Base-by-base conservation (phyloP, 441 rosid species). In the Melastoma candidum region DNA sequence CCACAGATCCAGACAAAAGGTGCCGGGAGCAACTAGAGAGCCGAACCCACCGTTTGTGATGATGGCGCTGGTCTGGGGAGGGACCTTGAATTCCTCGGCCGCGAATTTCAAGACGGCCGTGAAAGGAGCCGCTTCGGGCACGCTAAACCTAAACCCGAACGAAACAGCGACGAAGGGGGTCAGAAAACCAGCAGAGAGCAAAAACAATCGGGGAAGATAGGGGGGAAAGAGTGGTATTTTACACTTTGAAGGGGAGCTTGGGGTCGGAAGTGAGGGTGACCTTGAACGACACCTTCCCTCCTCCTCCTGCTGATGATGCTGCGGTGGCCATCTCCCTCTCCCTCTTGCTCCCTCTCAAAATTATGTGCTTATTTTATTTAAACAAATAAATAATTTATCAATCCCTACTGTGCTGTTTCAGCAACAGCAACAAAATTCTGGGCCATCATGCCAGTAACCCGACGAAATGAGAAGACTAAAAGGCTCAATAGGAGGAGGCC, bases 171-270 rank as follows among this genome's bases (percentile, higher is more conserved):
- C 14, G 24, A 7, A 10, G 17, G 53, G 64, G 49, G 32, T 27
- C 60, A 39, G 46, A 10, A 27, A n/a, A 25, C 60, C 0, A 36
- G 48, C 48, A 52, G 11, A 7, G 3, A 13, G 36, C 11, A n/a
- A 7, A 27, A 2, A 9, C 11, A 17, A 17, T 39, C 53, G 43
- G 26, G 4, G 7, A 54, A 12, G 29, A 17, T 43, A 47, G 6
- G 29, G 12, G 17, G 22, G 32, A 36, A 22, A 3, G 3, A 57
- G 3, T 5, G 36, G 7, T 29, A 6, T 3, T 3, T 29, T 59
- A 87, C 97, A 87, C 97, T 90, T 84, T 86, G 85, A 90, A 90
- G 44, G 95, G 95, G 53, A 90, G 95, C 76, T 90, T 90, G 7
- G 97, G 97, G 72, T 90, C 97, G 39, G 95, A 86, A 59, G 95